Evolutionary conservation across 495 filamentous ascomycete species (phyloP).

Genomic region (Neurospora sp.): DNA sequence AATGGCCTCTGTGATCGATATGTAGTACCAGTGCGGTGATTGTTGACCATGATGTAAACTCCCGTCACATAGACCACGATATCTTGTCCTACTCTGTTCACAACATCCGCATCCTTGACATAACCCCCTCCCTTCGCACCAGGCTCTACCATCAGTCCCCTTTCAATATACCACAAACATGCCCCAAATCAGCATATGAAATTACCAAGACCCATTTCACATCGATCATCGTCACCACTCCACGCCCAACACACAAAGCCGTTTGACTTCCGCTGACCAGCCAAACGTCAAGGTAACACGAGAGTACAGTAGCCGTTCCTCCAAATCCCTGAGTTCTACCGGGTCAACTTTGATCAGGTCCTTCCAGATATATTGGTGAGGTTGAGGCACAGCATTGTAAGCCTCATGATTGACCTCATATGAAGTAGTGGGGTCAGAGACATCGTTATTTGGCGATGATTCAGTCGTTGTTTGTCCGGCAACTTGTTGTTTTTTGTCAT

Average conservation of each 20-base stretch:
- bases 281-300: conserved; percentile 46
- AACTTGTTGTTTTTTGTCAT: neutral
- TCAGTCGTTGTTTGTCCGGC: neutral
- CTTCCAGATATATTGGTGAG: conserved; percentile 20
- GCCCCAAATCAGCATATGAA: neutral
- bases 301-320: conserved; percentile 38
- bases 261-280: conserved; percentile 36
- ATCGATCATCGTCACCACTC: conserved; percentile 21
- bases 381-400: neutral
- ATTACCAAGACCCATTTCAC: neutral
- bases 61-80: neutral
- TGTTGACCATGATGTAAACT: neutral
- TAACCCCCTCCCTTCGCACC: neutral
- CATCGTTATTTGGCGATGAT: neutral
- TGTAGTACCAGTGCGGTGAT: neutral
- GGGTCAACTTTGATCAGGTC: conserved; percentile 23
- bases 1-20: neutral
- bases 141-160: neutral
- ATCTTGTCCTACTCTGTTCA: neutral
- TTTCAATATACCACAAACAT: neutral
- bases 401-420: neutral
- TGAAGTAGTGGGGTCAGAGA: neutral
- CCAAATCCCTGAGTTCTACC: conserved; percentile 33
- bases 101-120: neutral
- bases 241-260: conserved; percentile 38